Conservation (phyloP, 768 basidiomycete species). For the Suillus variegatus region DNA sequence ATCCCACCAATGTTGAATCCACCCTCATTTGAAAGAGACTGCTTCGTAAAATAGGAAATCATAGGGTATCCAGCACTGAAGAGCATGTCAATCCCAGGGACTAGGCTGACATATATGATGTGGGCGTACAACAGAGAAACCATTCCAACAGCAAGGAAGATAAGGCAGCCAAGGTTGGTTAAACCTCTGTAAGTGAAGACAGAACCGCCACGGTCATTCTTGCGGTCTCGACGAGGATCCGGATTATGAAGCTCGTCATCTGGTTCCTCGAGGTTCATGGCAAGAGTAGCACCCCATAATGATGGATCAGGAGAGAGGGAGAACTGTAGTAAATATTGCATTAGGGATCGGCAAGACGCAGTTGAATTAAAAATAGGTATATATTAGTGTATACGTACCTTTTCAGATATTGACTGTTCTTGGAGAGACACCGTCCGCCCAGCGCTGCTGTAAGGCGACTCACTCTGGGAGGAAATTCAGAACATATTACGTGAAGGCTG, state of each 20-base stretch:
- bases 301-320: constrained; percentile 74
- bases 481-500: background rate
- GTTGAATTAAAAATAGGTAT: background rate
- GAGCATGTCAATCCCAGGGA: constrained; percentile 6
- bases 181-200: constrained; percentile 72
- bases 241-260: constrained; percentile 79
- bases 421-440: constrained; percentile 30
- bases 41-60: constrained; percentile 54
- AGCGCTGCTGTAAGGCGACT: constrained; percentile 41
- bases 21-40: constrained; percentile 47
- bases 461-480: constrained; percentile 30
- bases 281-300: constrained; percentile 71
- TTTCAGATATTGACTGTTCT: constrained; percentile 56
- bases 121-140: constrained; percentile 59
- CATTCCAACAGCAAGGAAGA: constrained; percentile 53
- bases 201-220: constrained; percentile 53
- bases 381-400: constrained; percentile 37
- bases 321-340: constrained; percentile 43
- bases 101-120: background rate
- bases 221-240: constrained; percentile 62
- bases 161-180: constrained; percentile 69
- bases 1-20: constrained; percentile 79
- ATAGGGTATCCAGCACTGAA: constrained; percentile 64
- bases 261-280: constrained; percentile 54
- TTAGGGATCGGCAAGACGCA: background rate